phyloP scores from a whole-genome alignment of 2,329 filamentous ascomycete species.

The Aspergillus melleus region DNA sequence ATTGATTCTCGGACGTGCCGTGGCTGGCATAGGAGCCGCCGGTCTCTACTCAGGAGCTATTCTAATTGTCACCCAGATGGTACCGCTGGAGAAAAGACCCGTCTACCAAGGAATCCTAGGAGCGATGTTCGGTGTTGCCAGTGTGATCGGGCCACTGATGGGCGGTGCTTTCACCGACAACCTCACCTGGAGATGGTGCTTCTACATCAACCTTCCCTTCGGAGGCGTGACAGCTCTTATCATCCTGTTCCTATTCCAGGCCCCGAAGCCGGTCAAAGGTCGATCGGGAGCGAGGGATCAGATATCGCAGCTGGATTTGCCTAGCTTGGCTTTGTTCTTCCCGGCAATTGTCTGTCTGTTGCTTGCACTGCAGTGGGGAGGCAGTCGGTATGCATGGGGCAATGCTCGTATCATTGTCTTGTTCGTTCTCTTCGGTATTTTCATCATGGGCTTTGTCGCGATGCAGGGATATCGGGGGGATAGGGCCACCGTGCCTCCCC shows the following conservation, averaged over 20 bases:
- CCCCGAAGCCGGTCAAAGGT: slow-evolving; percentile 26
- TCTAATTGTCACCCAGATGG: slow-evolving; percentile 41
- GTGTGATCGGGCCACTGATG: slow-evolving; percentile 44
- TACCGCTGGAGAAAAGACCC: slow-evolving; percentile 42
- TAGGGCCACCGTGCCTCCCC: slow-evolving; percentile 46
- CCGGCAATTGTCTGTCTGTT: slow-evolving; percentile 48
- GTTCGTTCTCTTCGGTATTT: slow-evolving; percentile 53
- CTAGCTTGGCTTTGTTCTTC: slow-evolving; percentile 49
- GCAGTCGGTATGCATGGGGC: slow-evolving; percentile 47
- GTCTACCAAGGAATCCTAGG: slow-evolving; percentile 44
- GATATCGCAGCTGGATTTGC: slow-evolving; percentile 39
- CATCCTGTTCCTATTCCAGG: slow-evolving; percentile 34
- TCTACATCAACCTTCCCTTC: slow-evolving; percentile 43
- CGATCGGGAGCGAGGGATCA: slow-evolving; percentile 25
- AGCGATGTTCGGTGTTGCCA: slow-evolving; percentile 45
- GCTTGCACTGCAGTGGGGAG: slow-evolving; percentile 51
- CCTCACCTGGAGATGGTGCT: slow-evolving; percentile 47
- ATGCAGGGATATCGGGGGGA: slow-evolving; percentile 42
- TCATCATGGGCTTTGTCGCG: slow-evolving; percentile 43
- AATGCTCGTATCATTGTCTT: slow-evolving; percentile 49
- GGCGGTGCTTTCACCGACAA: slow-evolving; percentile 48
- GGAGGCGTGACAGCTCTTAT: slow-evolving; percentile 34
- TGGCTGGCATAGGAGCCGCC: slow-evolving; percentile 41
- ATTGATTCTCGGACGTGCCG: slow-evolving; percentile 44
- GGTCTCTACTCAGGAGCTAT: slow-evolving; percentile 43